phyloP scores from a whole-genome alignment of 305 asterid species.

The Salvia sclarea region DNA sequence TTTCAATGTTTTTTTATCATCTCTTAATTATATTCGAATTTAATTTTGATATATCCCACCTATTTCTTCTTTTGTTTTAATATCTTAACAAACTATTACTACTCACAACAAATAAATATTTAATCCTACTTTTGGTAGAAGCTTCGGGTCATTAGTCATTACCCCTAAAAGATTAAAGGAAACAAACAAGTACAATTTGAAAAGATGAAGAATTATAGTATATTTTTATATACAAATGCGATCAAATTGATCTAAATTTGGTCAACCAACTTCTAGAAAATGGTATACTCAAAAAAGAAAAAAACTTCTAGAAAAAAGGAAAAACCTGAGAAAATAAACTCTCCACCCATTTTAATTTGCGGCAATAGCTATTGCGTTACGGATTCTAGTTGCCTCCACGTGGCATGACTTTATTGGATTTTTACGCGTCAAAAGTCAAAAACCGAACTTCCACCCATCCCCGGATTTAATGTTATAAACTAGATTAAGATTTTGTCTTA shows the following conservation, averaged over 20 bases:
- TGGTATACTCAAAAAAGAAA: neutral
- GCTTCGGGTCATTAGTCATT: too few species aligned
- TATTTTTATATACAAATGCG: neutral
- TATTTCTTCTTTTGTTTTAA: too few species aligned
- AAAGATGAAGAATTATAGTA: too few species aligned
- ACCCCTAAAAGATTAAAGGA: neutral
- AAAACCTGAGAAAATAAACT: neutral
- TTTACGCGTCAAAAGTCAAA: neutral
- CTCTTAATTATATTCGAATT: too few species aligned
- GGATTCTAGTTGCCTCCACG: conserved; percentile 8
- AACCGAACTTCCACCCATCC: conserved; percentile 25
- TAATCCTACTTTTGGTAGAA: too few species aligned
- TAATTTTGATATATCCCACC: too few species aligned
- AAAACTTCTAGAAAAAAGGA: neutral
- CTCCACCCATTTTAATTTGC: neutral
- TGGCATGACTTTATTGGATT: conserved; percentile 7
- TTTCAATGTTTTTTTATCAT: too few species aligned
- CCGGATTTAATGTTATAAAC: neutral
- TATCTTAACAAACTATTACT: too few species aligned
- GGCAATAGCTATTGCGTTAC: neutral
- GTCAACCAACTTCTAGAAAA: conserved; percentile 25
- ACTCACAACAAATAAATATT: too few species aligned
- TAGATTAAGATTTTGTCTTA: conserved; percentile 12
- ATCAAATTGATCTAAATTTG: conserved; percentile 3
- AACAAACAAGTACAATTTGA: neutral